Conservation (phyloP, 768 basidiomycete genomes). For the Tephrocybe sp. region DNA sequence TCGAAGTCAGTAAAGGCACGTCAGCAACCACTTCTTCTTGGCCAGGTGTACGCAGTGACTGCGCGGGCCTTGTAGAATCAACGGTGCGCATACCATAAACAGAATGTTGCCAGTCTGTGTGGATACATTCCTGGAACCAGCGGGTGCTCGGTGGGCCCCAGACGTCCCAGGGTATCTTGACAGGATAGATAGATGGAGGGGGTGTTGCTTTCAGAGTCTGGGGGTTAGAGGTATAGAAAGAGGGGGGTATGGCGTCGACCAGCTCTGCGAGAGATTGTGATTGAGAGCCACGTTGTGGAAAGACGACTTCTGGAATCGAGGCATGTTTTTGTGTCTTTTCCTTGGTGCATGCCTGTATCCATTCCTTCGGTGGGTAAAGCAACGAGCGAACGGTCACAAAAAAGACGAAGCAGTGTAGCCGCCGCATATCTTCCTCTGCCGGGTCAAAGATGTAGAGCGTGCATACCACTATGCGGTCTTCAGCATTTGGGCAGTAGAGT, state of each 20-base stretch:
- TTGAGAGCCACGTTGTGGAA: neutral
- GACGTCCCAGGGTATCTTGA: slow-evolving; percentile 37
- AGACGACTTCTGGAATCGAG: too few species aligned
- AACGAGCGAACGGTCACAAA: slow-evolving; percentile 46
- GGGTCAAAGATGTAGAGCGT: slow-evolving; percentile 47
- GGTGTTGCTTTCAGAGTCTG: too few species aligned
- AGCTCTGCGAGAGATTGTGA: neutral
- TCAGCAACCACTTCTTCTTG: neutral
- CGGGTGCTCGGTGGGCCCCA: slow-evolving; percentile 54
- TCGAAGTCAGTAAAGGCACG: too few species aligned
- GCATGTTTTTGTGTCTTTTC: neutral
- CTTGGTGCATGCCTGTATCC: slow-evolving; percentile 10
- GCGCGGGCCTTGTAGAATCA: slow-evolving; percentile 33
- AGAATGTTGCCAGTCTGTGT: slow-evolving; percentile 56
- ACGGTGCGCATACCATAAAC: slow-evolving; percentile 49
- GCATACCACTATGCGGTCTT: slow-evolving; percentile 51
- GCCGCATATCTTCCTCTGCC: slow-evolving; percentile 30
- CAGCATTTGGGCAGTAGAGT: slow-evolving; percentile 42
- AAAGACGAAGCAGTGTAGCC: slow-evolving; percentile 48
- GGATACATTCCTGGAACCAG: slow-evolving; percentile 50
- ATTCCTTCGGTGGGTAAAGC: slow-evolving; percentile 21
- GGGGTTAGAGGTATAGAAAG: too few species aligned
- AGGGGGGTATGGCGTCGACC: neutral
- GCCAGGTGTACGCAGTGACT: neutral
- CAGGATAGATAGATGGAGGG: too few species aligned